A percentile compares a stretch with the other conserved stretches of the same genome.
phyloP scores from a whole-genome alignment of 2,329 filamentous ascomycete genomes.

The Fusarium azukiicola region DNA sequence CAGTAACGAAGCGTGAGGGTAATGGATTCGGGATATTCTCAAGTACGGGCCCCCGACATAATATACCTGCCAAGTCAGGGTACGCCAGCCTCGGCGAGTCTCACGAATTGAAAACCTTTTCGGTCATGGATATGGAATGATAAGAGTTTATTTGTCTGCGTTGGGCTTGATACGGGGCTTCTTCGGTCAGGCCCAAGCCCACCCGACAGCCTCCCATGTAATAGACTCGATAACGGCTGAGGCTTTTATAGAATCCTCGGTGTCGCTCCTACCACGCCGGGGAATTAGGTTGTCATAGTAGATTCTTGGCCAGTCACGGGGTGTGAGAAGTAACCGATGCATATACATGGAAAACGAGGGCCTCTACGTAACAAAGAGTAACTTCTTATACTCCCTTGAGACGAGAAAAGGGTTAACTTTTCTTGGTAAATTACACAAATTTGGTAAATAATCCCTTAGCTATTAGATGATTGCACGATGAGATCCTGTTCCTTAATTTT shows the following conservation, averaged over 20 bases:
- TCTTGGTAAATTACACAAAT: too few relatives aligned
- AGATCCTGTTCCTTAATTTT: background rate
- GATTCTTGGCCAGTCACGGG: too few relatives aligned
- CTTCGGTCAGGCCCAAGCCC: background rate
- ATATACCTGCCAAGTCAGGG: background rate
- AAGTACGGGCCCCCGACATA: background rate
- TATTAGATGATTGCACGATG: background rate
- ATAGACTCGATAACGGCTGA: background rate
- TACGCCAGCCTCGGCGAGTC: background rate
- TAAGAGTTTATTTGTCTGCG: background rate
- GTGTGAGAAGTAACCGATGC: too few relatives aligned
- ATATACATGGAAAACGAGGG: too few relatives aligned
- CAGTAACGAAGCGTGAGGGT: background rate
- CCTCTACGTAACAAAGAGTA: too few relatives aligned
- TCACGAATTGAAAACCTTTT: background rate
- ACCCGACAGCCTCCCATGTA: slow-evolving; percentile 3
- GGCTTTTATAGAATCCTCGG: too few relatives aligned
- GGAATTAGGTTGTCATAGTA: too few relatives aligned
- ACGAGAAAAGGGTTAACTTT: too few relatives aligned
- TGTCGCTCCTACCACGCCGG: too few relatives aligned
- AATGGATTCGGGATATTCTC: background rate
- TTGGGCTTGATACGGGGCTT: background rate
- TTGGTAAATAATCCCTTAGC: too few relatives aligned
- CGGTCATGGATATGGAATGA: background rate
- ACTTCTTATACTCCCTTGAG: too few relatives aligned